Base-by-base conservation (phyloP, 1,139 yeast species). In the Yamadazyma sp. region DNA sequence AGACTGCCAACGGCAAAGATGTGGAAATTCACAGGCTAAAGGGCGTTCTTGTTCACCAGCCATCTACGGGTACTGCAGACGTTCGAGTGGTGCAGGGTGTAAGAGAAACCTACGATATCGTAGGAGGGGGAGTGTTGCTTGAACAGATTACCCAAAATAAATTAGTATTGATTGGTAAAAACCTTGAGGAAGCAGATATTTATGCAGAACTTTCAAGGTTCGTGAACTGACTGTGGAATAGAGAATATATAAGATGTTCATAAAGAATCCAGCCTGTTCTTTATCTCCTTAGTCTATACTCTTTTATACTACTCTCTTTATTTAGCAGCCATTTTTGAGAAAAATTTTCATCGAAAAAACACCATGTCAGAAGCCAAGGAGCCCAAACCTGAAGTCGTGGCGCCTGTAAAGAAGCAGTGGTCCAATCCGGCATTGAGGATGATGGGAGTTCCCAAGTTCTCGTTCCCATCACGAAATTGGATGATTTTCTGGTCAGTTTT, bases 381-480 rank as follows among this genome's bases (percentile, higher is more conserved):
- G 12, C 29, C 21, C 11, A 34, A 29, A 14, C 35, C 38, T 11
- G 38, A 26, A 32, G 22, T 25, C 3, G 12, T 26, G n/a, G 31
- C 35, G 28, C 24, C 50, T 6, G 52, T 50, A 2, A 68, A 67
- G 45, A 74, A 73, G 44, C 83, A 81, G 23, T 86, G 79, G 71
- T 65, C 82, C 12, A 90, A 90, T 56, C 97, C 97, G 2, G 97
- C 96, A 1, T 76, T 92, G 38, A 67, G 79, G 50, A 87, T 87
- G 55, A 78, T 92, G 87, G 98, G 98, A 1, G 76, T 92, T 34
- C 87, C 89, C 3, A 64, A 82, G 18, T 53, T 88, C 23, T 76
- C 84, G 27, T 62, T 94, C 15, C 98, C 99, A 0, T 83, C 95
- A 1, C 72, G 97, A 46, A 92, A 90, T 66, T 90, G 97, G 98